phyloP scores from a whole-genome alignment of 805 yeast genomes.

The Hanseniaspora pseudoguilliermondii region DNA sequence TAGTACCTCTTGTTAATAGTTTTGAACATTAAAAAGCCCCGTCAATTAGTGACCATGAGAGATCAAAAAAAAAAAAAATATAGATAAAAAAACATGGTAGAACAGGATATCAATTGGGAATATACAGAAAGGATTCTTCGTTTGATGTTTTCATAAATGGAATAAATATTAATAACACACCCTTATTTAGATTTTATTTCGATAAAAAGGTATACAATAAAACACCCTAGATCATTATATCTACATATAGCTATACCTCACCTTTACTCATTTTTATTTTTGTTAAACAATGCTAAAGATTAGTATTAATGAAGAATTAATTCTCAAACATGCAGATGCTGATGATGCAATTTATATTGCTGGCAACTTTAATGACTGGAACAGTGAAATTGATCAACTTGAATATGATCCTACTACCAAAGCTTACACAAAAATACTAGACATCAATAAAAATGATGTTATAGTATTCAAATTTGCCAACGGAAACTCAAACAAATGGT shows the following conservation, averaged over 20 bases:
- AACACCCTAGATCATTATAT: too few species aligned
- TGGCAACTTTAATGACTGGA: constrained; percentile 8
- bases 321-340: neutral
- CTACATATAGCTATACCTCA: too few species aligned
- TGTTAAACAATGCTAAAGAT: neutral
- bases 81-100: neutral
- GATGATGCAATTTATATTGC: neutral
- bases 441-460: neutral
- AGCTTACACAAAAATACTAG: neutral
- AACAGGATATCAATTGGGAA: neutral
- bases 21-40: too few species aligned
- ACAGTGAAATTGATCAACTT: neutral
- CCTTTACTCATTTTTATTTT: neutral
- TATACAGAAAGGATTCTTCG: too few species aligned
- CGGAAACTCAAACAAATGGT: neutral
- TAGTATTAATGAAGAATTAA: neutral
- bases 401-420: neutral
- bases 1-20: too few species aligned
- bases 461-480: neutral
- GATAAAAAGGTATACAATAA: too few species aligned
- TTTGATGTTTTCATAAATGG: too few species aligned
- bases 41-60: too few species aligned
- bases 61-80: neutral
- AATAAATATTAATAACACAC: too few species aligned
- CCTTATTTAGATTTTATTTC: too few species aligned